phyloP scores from a whole-genome alignment of 768 basidiomycete genomes.

The Calocybe gangraenosa region DNA sequence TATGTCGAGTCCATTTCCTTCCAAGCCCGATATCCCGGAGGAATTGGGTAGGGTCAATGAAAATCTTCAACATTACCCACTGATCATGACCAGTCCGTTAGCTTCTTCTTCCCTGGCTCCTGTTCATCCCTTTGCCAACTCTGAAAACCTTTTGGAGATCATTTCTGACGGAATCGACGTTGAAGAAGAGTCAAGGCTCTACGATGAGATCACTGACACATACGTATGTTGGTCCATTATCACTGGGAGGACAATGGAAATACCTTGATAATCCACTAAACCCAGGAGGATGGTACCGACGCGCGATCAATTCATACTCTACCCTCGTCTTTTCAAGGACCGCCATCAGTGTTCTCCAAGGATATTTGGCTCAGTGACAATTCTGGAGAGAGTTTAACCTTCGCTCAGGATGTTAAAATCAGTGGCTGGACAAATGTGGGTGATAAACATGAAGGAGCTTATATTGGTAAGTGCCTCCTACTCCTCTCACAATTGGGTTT shows the following conservation, averaged over 20 bases:
- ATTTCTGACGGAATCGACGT: slow-evolving; percentile 58
- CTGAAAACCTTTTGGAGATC: slow-evolving; percentile 46
- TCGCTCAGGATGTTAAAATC: slow-evolving; percentile 63
- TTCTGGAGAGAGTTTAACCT: slow-evolving; percentile 46
- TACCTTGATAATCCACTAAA: neutral
- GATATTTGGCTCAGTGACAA: slow-evolving; percentile 72
- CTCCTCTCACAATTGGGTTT: neutral
- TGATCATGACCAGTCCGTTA: slow-evolving; percentile 5
- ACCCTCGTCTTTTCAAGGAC: slow-evolving; percentile 24
- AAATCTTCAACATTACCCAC: neutral
- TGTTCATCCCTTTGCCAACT: slow-evolving; percentile 42
- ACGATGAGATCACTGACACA: slow-evolving; percentile 66
- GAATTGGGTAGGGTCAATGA: neutral
- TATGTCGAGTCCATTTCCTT: neutral
- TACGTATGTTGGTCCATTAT: slow-evolving; percentile 24
- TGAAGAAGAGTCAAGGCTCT: slow-evolving; percentile 63
- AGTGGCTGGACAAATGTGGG: slow-evolving; percentile 73
- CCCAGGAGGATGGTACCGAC: slow-evolving; percentile 14
- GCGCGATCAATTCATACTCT: slow-evolving; percentile 15
- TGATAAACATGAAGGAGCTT: slow-evolving; percentile 58
- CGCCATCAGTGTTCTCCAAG: slow-evolving; percentile 57
- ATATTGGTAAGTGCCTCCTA: slow-evolving; percentile 45
- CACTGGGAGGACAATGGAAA: neutral
- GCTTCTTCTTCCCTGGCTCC: slow-evolving; percentile 11
- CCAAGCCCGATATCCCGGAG: neutral